phyloP scores from a whole-genome alignment of 2,329 filamentous ascomycete genomes.

The Clonostachys byssicola region DNA sequence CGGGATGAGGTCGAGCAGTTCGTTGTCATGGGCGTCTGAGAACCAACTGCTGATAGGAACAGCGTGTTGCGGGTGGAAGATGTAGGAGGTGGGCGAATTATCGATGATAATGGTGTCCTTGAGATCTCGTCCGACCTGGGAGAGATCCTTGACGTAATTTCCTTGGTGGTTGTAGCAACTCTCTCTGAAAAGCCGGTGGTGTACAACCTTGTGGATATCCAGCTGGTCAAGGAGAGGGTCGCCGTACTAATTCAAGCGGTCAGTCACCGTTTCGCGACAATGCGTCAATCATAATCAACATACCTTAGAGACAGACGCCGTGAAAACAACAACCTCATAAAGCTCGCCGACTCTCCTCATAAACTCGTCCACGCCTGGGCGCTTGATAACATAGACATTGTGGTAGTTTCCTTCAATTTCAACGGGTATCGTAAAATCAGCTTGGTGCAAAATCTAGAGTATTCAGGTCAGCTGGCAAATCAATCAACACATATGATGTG shows the following conservation, averaged over 20 bases:
- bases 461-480: constrained; percentile 5
- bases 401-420: constrained; percentile 99
- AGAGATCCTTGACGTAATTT: constrained; percentile 98
- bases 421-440: constrained; percentile 97
- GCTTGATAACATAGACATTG: constrained; percentile 99
- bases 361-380: constrained; percentile 96
- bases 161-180: constrained; percentile 99
- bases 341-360: constrained; percentile 98
- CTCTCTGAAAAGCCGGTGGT: constrained; percentile 93
- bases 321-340: constrained; percentile 98
- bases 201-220: constrained; percentile 94
- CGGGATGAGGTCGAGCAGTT: constrained; percentile 93
- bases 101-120: constrained; percentile 99
- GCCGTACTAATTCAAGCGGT: constrained; percentile 62
- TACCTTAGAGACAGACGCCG: constrained; percentile 96
- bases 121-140: constrained; percentile 91
- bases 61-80: constrained; percentile 98
- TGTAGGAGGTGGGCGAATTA: constrained; percentile 98
- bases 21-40: constrained; percentile 98
- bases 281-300: constrained; percentile 3
- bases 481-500: not conserved
- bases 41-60: constrained; percentile 99
- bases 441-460: constrained; percentile 85
- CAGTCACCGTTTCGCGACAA: constrained; percentile 4
- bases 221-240: constrained; percentile 94